Evolutionary conservation across 176 grass and related monocot genomes (phyloP).

Genomic region (Alloteropsis semialata): DNA sequence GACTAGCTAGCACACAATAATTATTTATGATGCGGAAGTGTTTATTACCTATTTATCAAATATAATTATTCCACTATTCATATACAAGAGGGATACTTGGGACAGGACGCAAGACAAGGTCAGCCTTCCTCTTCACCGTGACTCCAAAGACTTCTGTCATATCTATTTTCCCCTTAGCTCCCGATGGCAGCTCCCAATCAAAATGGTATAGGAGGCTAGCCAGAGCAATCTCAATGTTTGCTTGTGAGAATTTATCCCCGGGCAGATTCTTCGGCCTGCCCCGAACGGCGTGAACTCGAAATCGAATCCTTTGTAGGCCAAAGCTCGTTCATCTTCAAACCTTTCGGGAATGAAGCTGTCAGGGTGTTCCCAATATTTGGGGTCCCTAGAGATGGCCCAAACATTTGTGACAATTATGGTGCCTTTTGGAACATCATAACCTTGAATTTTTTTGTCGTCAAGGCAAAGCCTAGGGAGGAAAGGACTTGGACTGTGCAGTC

Average conservation of each 20-base stretch:
- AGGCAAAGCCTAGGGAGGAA: background rate
- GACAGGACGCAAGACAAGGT: background rate
- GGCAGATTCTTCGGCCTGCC: constrained; percentile 23
- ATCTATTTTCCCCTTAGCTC: background rate
- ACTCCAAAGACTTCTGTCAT: background rate
- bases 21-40: no score
- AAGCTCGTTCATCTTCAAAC: background rate
- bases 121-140: background rate
- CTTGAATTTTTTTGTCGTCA: background rate
- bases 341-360: constrained; percentile 36
- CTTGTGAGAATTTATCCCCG: constrained; percentile 18
- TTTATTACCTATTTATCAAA: no score
- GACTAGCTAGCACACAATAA: no score
- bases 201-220: constrained; percentile 30
- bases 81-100: background rate
- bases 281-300: constrained; percentile 43
- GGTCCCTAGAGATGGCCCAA: constrained; percentile 36
- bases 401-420: constrained; percentile 30
- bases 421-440: constrained; percentile 13
- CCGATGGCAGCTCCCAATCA: constrained; percentile 18
- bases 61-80: no score
- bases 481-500: constrained; percentile 20
- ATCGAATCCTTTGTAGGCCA: background rate
- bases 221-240: constrained; percentile 16
- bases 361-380: constrained; percentile 27